Percentiles rank a stretch among this genome's conserved stretches.
phyloP scores from a whole-genome alignment of 1,284 basidiomycete species.

The Xerocomus cyaneibrunnescens region DNA sequence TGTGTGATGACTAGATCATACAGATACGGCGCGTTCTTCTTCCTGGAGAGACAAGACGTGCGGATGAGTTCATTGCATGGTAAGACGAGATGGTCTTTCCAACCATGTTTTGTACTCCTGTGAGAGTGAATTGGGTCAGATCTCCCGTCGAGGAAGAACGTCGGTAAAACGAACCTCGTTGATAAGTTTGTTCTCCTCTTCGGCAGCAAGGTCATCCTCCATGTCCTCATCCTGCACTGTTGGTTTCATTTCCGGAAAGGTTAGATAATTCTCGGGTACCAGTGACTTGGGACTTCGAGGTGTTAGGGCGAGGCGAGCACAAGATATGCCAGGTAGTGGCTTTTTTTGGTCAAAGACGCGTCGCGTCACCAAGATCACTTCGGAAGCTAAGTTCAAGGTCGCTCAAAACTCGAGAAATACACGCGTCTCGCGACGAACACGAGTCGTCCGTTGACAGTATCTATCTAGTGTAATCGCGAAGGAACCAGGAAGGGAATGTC shows the following conservation, averaged over 20 bases:
- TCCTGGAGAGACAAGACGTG: conserved; percentile 51
- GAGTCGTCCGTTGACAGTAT: background rate
- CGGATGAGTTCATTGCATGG: conserved; percentile 8
- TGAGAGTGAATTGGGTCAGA: conserved; percentile 15
- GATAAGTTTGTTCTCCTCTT: conserved; percentile 88
- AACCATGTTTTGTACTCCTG: conserved; percentile 86
- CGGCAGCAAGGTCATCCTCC: conserved; percentile 78
- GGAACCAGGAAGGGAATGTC: background rate
- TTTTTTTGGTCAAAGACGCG: conserved; percentile 26
- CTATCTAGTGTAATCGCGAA: conserved; percentile 16
- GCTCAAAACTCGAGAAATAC: background rate
- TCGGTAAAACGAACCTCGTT: conserved; percentile 69
- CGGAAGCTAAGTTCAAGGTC: no score
- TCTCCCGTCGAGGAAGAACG: conserved; percentile 1
- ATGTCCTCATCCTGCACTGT: conserved; percentile 63
- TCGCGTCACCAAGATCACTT: conserved; percentile 27
- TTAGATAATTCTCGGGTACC: background rate
- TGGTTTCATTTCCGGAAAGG: conserved; percentile 50
- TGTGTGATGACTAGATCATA: conserved; percentile 98
- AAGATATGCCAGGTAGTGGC: background rate
- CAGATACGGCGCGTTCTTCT: conserved; percentile 96
- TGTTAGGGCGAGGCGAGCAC: background rate
- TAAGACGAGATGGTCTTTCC: conserved; percentile 11
- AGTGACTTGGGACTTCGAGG: background rate
- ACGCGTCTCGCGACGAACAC: background rate